A percentile compares a stretch with the other conserved stretches of the same genome.
Evolutionary conservation across 1,284 basidiomycete genomes (phyloP).

Genomic region (Meripilus lineatus): DNA sequence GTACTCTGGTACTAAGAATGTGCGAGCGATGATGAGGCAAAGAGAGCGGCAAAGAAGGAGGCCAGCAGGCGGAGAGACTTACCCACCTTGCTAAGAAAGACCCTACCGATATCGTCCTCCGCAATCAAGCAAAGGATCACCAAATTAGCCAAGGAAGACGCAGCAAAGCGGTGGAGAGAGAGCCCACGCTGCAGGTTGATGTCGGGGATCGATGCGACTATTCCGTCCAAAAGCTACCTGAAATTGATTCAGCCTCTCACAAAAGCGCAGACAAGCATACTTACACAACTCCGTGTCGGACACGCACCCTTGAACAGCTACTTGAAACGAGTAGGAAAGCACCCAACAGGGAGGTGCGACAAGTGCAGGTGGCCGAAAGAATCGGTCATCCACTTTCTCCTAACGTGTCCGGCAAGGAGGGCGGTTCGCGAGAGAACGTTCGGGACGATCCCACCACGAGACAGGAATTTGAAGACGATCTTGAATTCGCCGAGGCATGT

Average conservation of each 20-base stretch:
- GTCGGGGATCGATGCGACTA: slow-evolving; percentile 3
- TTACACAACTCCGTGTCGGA: slow-evolving; percentile 26
- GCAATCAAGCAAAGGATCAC: no score
- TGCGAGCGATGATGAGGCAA: slow-evolving; percentile 15
- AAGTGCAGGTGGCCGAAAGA: slow-evolving; percentile 18
- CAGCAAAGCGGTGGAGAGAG: slow-evolving; percentile 5
- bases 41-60: slow-evolving; percentile 13
- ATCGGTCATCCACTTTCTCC: slow-evolving; percentile 22
- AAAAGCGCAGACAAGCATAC: slow-evolving; percentile 13
- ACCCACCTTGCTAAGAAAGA: slow-evolving; percentile 6
- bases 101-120: slow-evolving; percentile 12
- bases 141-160: no score
- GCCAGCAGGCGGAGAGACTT: background rate
- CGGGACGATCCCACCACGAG: no score
- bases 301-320: slow-evolving; percentile 23
- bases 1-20: no score
- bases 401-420: slow-evolving; percentile 23
- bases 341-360: slow-evolving; percentile 18
- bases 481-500: no score
- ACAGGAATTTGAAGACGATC: no score
- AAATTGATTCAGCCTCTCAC: slow-evolving; percentile 4
- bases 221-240: slow-evolving; percentile 10
- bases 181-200: slow-evolving; percentile 2
- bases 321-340: slow-evolving; percentile 17
- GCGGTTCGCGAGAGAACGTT: no score